phyloP scores from a whole-genome alignment of 352 stramenopile species.

The Phytophthora ramorum region DNA sequence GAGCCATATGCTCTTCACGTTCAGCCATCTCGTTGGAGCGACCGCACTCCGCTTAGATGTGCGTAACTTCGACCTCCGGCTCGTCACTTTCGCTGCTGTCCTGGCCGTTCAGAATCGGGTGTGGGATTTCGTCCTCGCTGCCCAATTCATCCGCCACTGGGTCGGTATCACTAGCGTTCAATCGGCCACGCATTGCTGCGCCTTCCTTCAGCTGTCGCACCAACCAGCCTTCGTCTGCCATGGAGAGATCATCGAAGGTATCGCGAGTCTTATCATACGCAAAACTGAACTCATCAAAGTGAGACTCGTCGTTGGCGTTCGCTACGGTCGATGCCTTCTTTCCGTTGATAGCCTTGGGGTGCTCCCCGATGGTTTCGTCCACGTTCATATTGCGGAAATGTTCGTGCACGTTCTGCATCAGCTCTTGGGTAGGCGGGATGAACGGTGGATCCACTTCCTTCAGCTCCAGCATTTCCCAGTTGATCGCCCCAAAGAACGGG shows the following conservation, averaged over 20 bases:
- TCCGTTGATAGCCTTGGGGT: conserved; percentile 64
- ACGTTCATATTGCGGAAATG: conserved; percentile 92
- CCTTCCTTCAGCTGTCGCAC: conserved; percentile 83
- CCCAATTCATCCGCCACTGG: conserved; percentile 50
- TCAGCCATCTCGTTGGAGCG: conserved; percentile 14
- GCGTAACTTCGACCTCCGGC: conserved; percentile 53
- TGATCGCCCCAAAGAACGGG: conserved; percentile 73
- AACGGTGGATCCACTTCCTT: conserved; percentile 87
- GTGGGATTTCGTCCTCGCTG: conserved; percentile 65
- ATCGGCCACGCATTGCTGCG: conserved; percentile 71
- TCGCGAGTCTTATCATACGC: conserved; percentile 80
- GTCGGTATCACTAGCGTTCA: conserved; percentile 72
- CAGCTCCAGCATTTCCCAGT: conserved; percentile 76
- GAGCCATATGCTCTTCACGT: conserved; percentile 19
- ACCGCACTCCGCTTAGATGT: conserved; percentile 36
- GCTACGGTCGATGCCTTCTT: conserved; percentile 55
- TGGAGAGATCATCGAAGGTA: conserved; percentile 81
- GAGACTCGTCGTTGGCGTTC: conserved; percentile 64
- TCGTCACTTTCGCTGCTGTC: conserved; percentile 81
- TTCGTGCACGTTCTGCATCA: conserved; percentile 90
- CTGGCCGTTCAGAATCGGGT: conserved; percentile 51
- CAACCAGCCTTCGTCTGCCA: conserved; percentile 87
- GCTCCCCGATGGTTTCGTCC: conserved; percentile 78
- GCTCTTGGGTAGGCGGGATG: conserved; percentile 76
- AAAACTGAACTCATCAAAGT: conserved; percentile 92